These are phyloP conservation scores for Leishmania lainsoni DNA, from an alignment of 208 protist genomes.

Conservation along the genomic window DNA sequence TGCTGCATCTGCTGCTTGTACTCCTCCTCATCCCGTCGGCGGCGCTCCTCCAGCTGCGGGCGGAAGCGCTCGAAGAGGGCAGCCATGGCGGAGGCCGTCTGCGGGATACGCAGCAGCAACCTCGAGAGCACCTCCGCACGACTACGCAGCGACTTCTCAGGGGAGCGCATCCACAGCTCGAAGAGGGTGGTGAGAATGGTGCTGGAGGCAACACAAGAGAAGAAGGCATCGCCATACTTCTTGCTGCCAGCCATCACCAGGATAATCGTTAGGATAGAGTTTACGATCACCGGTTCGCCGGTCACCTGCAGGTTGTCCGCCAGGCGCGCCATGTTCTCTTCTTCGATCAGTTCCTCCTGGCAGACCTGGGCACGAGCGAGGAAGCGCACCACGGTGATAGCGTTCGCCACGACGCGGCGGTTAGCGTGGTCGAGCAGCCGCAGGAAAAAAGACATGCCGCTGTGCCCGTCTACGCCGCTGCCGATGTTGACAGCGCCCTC, in stretches of 20 bases:
- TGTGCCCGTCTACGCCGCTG: constrained; percentile 70
- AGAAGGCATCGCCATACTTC: constrained; percentile 56
- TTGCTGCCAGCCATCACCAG: constrained; percentile 73
- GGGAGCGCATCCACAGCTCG: constrained; percentile 71
- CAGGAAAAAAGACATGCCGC: constrained; percentile 83
- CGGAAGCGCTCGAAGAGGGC: constrained; percentile 69
- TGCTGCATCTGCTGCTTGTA: constrained; percentile 79
- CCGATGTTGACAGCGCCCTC: constrained; percentile 63
- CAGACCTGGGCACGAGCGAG: constrained; percentile 66
- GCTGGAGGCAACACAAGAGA: constrained; percentile 50
- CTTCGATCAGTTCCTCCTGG: constrained; percentile 58
- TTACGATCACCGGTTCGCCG: constrained; percentile 48
- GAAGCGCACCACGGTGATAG: constrained; percentile 60
- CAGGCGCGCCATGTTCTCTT: constrained; percentile 62
- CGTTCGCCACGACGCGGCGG: constrained; percentile 69
- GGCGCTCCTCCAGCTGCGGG: constrained; percentile 71
- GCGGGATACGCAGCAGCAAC: constrained; percentile 55
- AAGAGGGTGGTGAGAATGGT: constrained; percentile 65
- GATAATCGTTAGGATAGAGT: constrained; percentile 72
- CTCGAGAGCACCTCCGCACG: constrained; percentile 70
- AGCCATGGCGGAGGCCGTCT: constrained; percentile 36
- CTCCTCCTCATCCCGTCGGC: constrained; percentile 80
- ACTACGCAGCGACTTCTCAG: constrained; percentile 66
- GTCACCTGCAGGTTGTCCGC: constrained; percentile 57
- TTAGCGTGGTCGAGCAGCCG: constrained; percentile 77